These are phyloP conservation scores for Penicillium paneum DNA, from an alignment of 2,329 filamentous ascomycete species.

Conservation along the genomic window DNA sequence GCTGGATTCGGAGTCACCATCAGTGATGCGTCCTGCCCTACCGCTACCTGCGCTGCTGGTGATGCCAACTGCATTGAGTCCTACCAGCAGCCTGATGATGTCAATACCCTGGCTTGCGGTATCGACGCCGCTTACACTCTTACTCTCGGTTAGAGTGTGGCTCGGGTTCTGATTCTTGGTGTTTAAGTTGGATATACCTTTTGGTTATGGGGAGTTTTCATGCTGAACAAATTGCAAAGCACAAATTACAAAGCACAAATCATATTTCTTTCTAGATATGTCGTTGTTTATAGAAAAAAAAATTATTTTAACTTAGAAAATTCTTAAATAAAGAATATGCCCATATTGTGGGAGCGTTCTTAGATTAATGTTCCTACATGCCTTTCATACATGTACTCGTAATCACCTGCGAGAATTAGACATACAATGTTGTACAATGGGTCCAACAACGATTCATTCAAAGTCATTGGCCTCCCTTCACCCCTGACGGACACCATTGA, in stretches of 20 bases:
- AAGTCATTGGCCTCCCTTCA: neutral
- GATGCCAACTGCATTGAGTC: slow-evolving; percentile 25
- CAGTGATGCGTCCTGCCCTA: slow-evolving; percentile 21
- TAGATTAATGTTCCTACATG: neutral
- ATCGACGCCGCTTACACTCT: slow-evolving; percentile 38
- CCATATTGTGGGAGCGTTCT: neutral
- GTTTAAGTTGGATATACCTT: slow-evolving; percentile 8
- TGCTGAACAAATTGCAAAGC: slow-evolving; percentile 3
- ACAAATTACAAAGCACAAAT: slow-evolving; percentile 1
- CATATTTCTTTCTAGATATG: neutral
- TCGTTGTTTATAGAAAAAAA: neutral
- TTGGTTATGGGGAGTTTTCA: slow-evolving; percentile 5
- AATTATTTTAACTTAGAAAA: neutral
- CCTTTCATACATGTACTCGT: neutral
- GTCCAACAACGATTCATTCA: neutral
- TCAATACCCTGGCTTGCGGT: slow-evolving; percentile 26
- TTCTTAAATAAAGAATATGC: neutral
- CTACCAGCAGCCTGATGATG: slow-evolving; percentile 30
- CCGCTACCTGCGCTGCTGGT: slow-evolving; percentile 26
- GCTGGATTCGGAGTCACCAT: slow-evolving; percentile 29
- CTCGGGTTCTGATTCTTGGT: slow-evolving; percentile 2
- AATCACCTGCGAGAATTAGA: neutral
- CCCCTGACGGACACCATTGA: neutral
- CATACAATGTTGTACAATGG: neutral
- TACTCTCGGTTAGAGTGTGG: slow-evolving; percentile 24